Conservation (phyloP, 441 rosid genomes). For the Sinapis alba region DNA sequence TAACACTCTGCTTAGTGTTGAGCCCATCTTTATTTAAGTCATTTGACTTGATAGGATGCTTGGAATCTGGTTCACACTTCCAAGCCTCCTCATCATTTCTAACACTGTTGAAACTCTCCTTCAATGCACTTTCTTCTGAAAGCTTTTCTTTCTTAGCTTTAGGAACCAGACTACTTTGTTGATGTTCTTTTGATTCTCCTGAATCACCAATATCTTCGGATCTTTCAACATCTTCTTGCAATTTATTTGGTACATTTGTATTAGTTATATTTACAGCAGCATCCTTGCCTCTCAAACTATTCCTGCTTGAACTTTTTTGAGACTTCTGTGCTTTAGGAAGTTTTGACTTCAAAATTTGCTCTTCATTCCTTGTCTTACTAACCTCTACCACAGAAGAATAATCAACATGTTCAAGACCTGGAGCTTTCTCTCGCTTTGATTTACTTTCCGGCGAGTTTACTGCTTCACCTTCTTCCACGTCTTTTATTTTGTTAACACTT, state of each 20-base stretch:
- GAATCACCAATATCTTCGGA: constrained; percentile 63
- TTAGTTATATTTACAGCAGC: constrained; percentile 49
- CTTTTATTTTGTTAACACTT: constrained; percentile 19
- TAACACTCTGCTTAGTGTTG: constrained; percentile 56
- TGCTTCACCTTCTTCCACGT: constrained; percentile 22
- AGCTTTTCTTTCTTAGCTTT: constrained; percentile 44
- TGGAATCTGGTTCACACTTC: constrained; percentile 29
- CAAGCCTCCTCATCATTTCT: constrained; percentile 49
- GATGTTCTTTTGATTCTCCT: constrained; percentile 58
- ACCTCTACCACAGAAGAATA: constrained; percentile 17
- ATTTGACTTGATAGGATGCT: constrained; percentile 43
- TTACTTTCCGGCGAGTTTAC: constrained; percentile 10
- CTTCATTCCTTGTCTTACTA: constrained; percentile 26
- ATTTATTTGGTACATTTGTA: constrained; percentile 47
- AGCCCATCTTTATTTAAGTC: constrained; percentile 49
- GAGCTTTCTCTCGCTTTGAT: constrained; percentile 25
- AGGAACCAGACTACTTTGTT: constrained; percentile 37
- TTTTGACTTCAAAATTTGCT: constrained; percentile 16
- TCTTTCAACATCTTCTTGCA: constrained; percentile 50
- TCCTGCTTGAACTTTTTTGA: constrained; percentile 60
- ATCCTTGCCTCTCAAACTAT: constrained; percentile 47
- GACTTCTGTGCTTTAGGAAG: constrained; percentile 49
- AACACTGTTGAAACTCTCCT: constrained; percentile 51
- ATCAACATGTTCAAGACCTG: constrained; percentile 14
- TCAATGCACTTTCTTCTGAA: constrained; percentile 34